Evolutionary conservation across 164 flowering plant genomes (phyloP).

Genomic region (Magnolia officinalis): DNA sequence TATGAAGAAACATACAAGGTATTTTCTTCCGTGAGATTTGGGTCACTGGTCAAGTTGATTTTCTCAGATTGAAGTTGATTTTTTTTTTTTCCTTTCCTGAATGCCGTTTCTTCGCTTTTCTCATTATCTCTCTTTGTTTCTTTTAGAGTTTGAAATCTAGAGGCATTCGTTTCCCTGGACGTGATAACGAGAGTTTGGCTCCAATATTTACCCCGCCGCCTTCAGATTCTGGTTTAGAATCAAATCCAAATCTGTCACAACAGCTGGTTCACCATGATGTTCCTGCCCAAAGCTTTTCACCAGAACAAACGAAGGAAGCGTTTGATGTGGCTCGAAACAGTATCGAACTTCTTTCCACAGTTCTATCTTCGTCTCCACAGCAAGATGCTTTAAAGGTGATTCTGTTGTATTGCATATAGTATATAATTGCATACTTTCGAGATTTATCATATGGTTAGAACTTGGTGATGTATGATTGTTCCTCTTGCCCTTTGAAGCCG

Average conservation of each 20-base stretch:
- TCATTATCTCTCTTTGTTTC: background rate
- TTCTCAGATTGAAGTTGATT: background rate
- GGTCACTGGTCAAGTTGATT: background rate
- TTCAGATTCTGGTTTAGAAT: conserved; percentile 50
- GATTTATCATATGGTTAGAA: background rate
- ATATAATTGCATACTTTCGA: background rate
- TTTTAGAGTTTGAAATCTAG: conserved; percentile 81
- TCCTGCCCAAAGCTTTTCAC: conserved; percentile 52
- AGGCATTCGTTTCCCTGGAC: conserved; percentile 90
- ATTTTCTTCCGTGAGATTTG: conserved; percentile 1
- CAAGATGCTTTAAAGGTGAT: conserved; percentile 83
- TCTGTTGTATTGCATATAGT: background rate
- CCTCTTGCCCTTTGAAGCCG: background rate
- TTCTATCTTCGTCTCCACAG: conserved; percentile 86
- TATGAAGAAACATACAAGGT: conserved; percentile 98
- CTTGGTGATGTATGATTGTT: background rate
- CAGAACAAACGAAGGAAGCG: conserved; percentile 89
- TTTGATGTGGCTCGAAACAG: conserved; percentile 95
- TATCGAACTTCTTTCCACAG: conserved; percentile 90
- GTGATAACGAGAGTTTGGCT: conserved; percentile 89
- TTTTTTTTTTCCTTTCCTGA: background rate
- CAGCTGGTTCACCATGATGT: conserved; percentile 34
- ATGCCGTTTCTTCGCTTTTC: background rate
- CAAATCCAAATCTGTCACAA: conserved; percentile 27
- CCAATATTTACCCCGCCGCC: conserved; percentile 92